Evolutionary conservation across 495 filamentous ascomycete species (phyloP).

Genomic region (Penicillium crystallinum): DNA sequence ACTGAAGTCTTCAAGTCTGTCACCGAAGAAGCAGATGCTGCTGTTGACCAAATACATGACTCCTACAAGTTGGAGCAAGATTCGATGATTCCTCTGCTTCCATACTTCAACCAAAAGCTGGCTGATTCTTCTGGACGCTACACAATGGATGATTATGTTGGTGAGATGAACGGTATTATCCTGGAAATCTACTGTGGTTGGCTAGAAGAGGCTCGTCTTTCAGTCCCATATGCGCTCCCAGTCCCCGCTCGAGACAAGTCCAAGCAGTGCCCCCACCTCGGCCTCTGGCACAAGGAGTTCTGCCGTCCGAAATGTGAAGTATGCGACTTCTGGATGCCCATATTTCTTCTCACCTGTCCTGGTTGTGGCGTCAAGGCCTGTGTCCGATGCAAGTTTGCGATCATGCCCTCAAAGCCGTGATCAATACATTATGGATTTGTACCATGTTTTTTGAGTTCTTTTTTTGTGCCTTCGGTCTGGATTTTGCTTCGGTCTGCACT

Average conservation of each 20-base stretch:
- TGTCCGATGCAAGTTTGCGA: conserved; percentile 30
- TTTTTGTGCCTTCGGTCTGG: neutral
- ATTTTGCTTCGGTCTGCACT: neutral
- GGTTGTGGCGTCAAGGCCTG: conserved; percentile 30
- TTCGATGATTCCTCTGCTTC: conserved; percentile 16
- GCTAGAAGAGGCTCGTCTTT: conserved; percentile 17
- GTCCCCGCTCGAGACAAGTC: neutral
- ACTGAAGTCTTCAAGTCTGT: neutral
- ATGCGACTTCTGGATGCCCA: conserved; percentile 30
- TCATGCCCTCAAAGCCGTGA: neutral
- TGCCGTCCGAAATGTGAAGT: conserved; percentile 18
- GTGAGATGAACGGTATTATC: conserved; percentile 27
- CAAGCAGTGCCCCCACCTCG: conserved; percentile 24
- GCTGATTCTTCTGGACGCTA: conserved; percentile 17
- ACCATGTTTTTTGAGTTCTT: neutral
- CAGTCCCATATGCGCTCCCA: conserved; percentile 5
- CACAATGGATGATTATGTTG: conserved; percentile 18
- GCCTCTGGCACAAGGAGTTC: conserved; percentile 27
- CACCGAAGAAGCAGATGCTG: neutral
- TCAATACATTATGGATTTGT: neutral
- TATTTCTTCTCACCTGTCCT: conserved; percentile 30
- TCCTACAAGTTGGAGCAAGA: neutral
- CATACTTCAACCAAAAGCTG: conserved; percentile 26
- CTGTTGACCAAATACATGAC: neutral
- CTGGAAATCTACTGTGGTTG: conserved; percentile 27